A percentile compares a stretch with the other conserved stretches of the same genome.
phyloP scores from a whole-genome alignment of 352 stramenopile genomes.

The Globisporangium alternatum region DNA sequence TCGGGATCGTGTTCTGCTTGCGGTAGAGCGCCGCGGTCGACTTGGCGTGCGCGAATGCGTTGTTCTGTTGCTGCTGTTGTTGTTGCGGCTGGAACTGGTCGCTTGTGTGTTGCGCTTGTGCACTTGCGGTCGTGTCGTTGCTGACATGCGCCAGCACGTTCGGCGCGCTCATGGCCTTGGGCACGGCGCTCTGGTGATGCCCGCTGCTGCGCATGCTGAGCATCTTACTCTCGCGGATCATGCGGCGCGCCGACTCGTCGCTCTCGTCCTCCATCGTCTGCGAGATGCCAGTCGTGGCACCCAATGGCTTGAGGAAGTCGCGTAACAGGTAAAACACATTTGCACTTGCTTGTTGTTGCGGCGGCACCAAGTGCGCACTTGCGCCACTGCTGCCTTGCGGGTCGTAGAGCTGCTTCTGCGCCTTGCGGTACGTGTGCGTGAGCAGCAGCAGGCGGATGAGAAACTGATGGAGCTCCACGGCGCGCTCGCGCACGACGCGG shows the following conservation, averaged over 20 bases:
- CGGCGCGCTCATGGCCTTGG: slow-evolving; percentile 13
- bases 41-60: slow-evolving; percentile 4
- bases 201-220: slow-evolving; percentile 41
- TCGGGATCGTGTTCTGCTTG: slow-evolving; percentile 16
- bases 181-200: not conserved
- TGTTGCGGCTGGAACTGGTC: not conserved
- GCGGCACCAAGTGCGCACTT: slow-evolving; percentile 25
- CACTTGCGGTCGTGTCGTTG: not conserved
- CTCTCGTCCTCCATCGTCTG: slow-evolving; percentile 24
- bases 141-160: slow-evolving; percentile 9
- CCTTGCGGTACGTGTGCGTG: slow-evolving; percentile 74
- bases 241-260: slow-evolving; percentile 25
- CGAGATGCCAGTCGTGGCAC: not conserved
- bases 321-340: slow-evolving; percentile 62
- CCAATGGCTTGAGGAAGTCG: slow-evolving; percentile 67
- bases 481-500: slow-evolving; percentile 69
- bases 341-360: slow-evolving; percentile 52
- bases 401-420: slow-evolving; percentile 61
- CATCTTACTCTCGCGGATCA: slow-evolving; percentile 77
- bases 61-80: not conserved
- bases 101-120: not conserved
- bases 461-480: slow-evolving; percentile 71
- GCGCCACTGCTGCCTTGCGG: slow-evolving; percentile 14
- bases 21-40: slow-evolving; percentile 5
- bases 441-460: slow-evolving; percentile 69